A percentile compares a stretch with the other conserved stretches of the same genome.
phyloP scores from a whole-genome alignment of 2,329 filamentous ascomycete species.

The Hymenoscyphus fraxineus region DNA sequence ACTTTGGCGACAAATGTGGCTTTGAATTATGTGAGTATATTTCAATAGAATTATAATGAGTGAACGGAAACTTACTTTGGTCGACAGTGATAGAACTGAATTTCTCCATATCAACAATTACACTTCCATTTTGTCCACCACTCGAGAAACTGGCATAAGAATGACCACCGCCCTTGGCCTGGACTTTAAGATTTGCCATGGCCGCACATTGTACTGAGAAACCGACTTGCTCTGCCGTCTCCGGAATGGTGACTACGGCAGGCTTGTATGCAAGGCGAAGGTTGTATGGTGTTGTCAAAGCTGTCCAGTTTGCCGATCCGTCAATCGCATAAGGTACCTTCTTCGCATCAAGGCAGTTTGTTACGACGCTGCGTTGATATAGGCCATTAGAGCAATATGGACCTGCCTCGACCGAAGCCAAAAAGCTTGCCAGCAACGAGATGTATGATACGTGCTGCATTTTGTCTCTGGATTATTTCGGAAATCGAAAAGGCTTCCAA shows the following conservation, averaged over 20 bases:
- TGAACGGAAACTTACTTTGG: slow-evolving; percentile 14
- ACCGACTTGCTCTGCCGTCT: slow-evolving; percentile 38
- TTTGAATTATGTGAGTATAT: background rate
- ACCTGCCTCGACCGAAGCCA: background rate
- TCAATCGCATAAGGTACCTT: slow-evolving; percentile 17
- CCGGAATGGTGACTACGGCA: slow-evolving; percentile 23
- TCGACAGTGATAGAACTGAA: slow-evolving; percentile 53
- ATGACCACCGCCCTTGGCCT: slow-evolving; percentile 52
- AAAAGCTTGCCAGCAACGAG: background rate
- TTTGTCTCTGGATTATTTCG: background rate
- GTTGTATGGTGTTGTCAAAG: slow-evolving; percentile 23
- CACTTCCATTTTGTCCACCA: slow-evolving; percentile 48
- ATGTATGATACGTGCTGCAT: background rate
- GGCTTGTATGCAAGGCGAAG: slow-evolving; percentile 25
- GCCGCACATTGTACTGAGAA: slow-evolving; percentile 46
- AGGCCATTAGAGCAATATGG: background rate
- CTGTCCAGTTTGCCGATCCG: slow-evolving; percentile 19
- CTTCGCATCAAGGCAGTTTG: slow-evolving; percentile 16
- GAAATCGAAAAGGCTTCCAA: background rate
- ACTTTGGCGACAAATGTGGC: slow-evolving; percentile 9
- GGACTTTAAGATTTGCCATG: slow-evolving; percentile 43
- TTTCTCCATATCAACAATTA: slow-evolving; percentile 53
- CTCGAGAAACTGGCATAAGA: slow-evolving; percentile 46
- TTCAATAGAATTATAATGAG: background rate
- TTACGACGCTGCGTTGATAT: slow-evolving; percentile 1